Conservation (phyloP, 305 asterid species). For the Salvia sclarea region DNA sequence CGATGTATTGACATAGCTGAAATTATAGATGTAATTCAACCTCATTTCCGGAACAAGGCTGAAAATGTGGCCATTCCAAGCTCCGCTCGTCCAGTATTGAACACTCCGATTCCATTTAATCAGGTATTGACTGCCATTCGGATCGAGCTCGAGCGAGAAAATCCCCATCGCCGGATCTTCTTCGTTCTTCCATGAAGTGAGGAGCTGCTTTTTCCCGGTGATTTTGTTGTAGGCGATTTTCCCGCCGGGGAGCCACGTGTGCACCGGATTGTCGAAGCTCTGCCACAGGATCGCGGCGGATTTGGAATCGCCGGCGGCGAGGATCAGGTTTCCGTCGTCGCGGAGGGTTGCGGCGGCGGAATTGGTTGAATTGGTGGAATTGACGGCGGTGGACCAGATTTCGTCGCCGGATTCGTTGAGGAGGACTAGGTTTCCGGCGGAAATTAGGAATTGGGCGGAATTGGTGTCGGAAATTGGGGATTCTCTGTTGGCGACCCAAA, state of each 20-base stretch:
- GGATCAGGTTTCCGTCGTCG: constrained; percentile 58
- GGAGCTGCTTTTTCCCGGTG: constrained; percentile 37
- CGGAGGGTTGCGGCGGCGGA: constrained; percentile 48
- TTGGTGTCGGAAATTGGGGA: constrained; percentile 46
- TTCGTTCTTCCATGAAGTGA: constrained; percentile 63
- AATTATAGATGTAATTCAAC: constrained; percentile 49
- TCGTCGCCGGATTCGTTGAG: constrained; percentile 33
- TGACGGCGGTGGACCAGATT: constrained; percentile 56
- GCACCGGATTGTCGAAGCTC: constrained; percentile 54
- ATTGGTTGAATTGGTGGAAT: constrained; percentile 27
- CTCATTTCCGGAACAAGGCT: constrained; percentile 72
- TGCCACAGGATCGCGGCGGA: constrained; percentile 43
- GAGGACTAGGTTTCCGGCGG: constrained; percentile 49
- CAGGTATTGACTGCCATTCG: constrained; percentile 29
- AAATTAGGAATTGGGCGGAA: constrained; percentile 45
- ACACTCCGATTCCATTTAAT: constrained; percentile 37
- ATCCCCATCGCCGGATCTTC: constrained; percentile 54
- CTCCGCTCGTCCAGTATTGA: constrained; percentile 51
- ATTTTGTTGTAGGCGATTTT: constrained; percentile 51
- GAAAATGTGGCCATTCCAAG: constrained; percentile 60
- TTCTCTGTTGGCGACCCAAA: constrained; percentile 84
- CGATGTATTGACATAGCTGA: constrained; percentile 37
- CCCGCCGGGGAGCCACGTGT: constrained; percentile 69
- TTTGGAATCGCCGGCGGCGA: too few relatives aligned
- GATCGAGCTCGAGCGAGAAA: constrained; percentile 46